Evolutionary conservation across 768 basidiomycete species (phyloP).

Genomic region (Lanmaoa rubissima): DNA sequence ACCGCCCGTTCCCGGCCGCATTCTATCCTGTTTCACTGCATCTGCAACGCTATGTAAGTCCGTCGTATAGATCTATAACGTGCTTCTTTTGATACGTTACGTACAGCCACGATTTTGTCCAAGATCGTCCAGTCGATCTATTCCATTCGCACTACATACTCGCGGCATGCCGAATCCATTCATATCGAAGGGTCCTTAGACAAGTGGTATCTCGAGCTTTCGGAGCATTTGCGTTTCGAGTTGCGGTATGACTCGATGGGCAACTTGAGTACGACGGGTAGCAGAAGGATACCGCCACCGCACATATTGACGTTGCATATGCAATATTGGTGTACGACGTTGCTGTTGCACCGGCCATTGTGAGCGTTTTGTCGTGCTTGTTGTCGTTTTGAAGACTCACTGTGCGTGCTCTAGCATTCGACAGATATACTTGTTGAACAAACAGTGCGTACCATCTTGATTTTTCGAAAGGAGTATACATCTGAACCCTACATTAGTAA

Average conservation of each 20-base stretch:
- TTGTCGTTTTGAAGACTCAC: slow-evolving; percentile 6
- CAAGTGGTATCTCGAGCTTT: slow-evolving; percentile 74
- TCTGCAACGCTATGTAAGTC: slow-evolving; percentile 67
- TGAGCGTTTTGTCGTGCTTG: slow-evolving; percentile 36
- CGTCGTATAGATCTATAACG: neutral
- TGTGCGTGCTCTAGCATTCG: slow-evolving; percentile 21
- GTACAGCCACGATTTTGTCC: slow-evolving; percentile 63
- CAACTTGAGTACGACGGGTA: slow-evolving; percentile 11
- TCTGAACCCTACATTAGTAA: slow-evolving; percentile 24
- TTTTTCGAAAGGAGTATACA: neutral
- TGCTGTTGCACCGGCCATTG: slow-evolving; percentile 79
- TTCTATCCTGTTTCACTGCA: slow-evolving; percentile 76
- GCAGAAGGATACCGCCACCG: slow-evolving; percentile 47
- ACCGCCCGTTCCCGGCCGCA: slow-evolving; percentile 42
- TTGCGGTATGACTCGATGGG: slow-evolving; percentile 41
- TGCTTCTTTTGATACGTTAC: slow-evolving; percentile 5
- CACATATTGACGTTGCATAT: slow-evolving; percentile 75
- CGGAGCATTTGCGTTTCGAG: slow-evolving; percentile 66
- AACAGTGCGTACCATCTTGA: slow-evolving; percentile 33
- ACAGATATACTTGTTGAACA: slow-evolving; percentile 31
- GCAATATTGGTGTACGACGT: slow-evolving; percentile 82
- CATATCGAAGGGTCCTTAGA: slow-evolving; percentile 62
- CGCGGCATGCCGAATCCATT: slow-evolving; percentile 56
- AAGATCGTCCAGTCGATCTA: slow-evolving; percentile 71
- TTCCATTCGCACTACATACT: slow-evolving; percentile 53